phyloP scores from a whole-genome alignment of 2,329 filamentous ascomycete genomes.

The Colletotrichum plurivorum region DNA sequence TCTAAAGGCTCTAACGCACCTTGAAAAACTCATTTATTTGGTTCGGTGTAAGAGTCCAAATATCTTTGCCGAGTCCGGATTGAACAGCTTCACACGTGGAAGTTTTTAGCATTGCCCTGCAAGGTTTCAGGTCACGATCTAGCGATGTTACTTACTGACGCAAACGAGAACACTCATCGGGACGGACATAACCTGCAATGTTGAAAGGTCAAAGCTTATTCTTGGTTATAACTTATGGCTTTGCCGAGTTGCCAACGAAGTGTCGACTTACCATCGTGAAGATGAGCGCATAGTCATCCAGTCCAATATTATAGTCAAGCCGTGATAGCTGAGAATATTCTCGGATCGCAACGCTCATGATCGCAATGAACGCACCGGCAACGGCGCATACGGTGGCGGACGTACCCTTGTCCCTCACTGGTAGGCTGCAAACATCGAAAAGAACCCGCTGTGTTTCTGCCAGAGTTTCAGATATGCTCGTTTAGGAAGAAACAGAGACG shows the following conservation, averaged over 20 bases:
- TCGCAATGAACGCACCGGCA: conserved; percentile 18
- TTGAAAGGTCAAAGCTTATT: neutral
- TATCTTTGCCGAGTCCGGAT: conserved; percentile 59
- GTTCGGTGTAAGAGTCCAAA: conserved; percentile 58
- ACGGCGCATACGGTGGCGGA: conserved; percentile 28
- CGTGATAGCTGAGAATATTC: conserved; percentile 25
- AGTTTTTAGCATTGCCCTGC: neutral
- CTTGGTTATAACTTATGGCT: neutral
- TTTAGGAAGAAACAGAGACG: too few species aligned
- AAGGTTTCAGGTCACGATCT: too few species aligned
- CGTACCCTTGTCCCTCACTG: conserved; percentile 15
- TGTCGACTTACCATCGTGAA: conserved; percentile 19
- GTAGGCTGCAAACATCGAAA: conserved; percentile 15
- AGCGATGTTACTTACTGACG: neutral
- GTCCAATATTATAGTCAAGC: conserved; percentile 11
- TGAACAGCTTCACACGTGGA: conserved; percentile 5
- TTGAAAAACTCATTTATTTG: conserved; percentile 55
- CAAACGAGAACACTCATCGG: conserved; percentile 27
- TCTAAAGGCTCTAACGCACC: neutral
- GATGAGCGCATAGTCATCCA: conserved; percentile 29
- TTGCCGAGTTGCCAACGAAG: neutral
- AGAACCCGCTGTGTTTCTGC: conserved; percentile 20
- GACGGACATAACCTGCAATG: conserved; percentile 14
- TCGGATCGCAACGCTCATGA: conserved; percentile 22
- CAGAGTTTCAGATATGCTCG: neutral